Base-by-base conservation (phyloP, 352 stramenopile species). In the Globisporangium camurandrum region DNA sequence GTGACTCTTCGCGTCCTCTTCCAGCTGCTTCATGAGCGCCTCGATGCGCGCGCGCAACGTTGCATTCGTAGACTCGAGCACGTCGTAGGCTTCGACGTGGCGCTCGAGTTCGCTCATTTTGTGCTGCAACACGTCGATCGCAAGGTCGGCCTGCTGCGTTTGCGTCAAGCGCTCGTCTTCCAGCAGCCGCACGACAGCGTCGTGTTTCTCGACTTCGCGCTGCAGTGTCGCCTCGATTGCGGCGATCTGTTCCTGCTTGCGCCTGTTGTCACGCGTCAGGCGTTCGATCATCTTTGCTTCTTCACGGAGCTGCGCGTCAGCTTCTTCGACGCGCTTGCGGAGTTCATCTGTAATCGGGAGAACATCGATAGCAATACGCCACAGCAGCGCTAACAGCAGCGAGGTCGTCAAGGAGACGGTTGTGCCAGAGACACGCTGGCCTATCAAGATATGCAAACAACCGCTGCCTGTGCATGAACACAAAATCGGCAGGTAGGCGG, bases 201-300 rank as follows among this genome's bases (percentile, higher is more conserved):
- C 49, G 50, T 88, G 71, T 49, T 81, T 82, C 48, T 88, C 77
- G 37, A 66, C 52, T 54, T 88, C 77, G 33, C 75, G 74, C 47
- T 82, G 63, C 37, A 88, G 56, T 49, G 79, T 54, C 10, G 55
- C 59, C 31, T 88, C 77, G 67, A 86, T 84, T 26, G 74, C 65
- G 22, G 74, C 66, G 54, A 88, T 75, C 46, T 88, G 77, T 26
- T 86, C 77, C 37, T 86, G 67, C 37, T 88, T 88, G 54, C 59
- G 63, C 43, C 75, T 74, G 57, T 85, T 86, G 53, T 88, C 77
- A 19, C 77, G 71, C 24, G 71, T 88, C 69, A 86, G 82, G 58
- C 77, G 72, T 52, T 88, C 77, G 43, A 88, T 88, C 59, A 88
- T 82, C 57, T 88, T 88, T 54, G 72, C 77, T 49, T 88, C 77